A percentile compares a stretch with the other conserved stretches of the same genome.
phyloP scores from a whole-genome alignment of 129 eudicot species.

The Arctium minus region DNA sequence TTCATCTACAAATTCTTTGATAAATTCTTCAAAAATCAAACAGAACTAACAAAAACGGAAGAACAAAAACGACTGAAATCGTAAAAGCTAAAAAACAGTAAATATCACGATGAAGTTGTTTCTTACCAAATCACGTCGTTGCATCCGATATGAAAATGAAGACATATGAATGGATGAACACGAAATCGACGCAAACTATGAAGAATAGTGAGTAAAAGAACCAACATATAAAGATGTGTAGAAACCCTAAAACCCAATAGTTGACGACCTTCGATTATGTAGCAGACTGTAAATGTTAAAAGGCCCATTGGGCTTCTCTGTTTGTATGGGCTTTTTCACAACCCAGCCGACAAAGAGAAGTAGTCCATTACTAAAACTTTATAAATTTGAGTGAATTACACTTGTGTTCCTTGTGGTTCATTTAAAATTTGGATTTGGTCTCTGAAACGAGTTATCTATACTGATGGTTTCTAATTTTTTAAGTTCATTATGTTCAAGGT shows the following conservation, averaged over 20 bases:
- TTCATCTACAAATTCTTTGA: background rate
- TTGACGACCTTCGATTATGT: background rate
- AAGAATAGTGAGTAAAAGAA: background rate
- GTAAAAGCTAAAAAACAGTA: background rate
- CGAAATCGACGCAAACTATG: background rate
- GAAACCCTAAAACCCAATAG: constrained; percentile 6
- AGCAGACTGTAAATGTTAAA: background rate
- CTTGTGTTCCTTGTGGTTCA: too few species aligned
- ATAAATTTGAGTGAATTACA: too few species aligned
- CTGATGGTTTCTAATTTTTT: too few species aligned
- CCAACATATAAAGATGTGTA: background rate
- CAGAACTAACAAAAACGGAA: background rate
- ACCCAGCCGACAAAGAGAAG: background rate
- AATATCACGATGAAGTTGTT: background rate
- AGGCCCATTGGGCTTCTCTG: background rate
- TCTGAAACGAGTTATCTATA: too few species aligned
- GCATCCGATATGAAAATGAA: background rate
- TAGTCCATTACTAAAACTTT: too few species aligned
- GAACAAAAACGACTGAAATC: background rate
- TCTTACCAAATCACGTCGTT: background rate
- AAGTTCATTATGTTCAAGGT: too few species aligned
- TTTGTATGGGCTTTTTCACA: background rate
- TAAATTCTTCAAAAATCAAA: background rate
- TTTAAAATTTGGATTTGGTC: too few species aligned
- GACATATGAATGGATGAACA: background rate